Base-by-base conservation (phyloP, 2,329 filamentous ascomycete genomes). In the Hypoxylon sp. region DNA sequence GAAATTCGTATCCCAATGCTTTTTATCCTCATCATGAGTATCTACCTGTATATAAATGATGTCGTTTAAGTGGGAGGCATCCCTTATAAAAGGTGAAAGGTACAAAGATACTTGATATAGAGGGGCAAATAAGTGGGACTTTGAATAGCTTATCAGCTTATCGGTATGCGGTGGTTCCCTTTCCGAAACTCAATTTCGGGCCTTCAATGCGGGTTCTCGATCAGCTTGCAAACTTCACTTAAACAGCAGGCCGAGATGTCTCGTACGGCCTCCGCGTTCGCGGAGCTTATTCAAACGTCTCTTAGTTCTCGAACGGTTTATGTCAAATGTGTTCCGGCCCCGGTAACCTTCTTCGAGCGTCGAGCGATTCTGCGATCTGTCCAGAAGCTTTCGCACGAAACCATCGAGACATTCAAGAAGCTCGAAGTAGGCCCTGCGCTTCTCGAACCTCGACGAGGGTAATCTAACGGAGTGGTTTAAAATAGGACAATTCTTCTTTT, bases 301-400 rank as follows among this genome's bases (percentile, higher is more conserved):
- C 62, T 76, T 33, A 67, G 59, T 42, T 71, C 74, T 7, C 73
- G 75, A n/a, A 73, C 75, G 6, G 57, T 88, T 30, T 83, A 83
- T 62, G 70, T 88, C 65, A 80, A 79, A 36, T 85, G 87, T 18
- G 74, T 76, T n/a, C 86, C 86, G 12, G 71, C 80, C 11, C 86
- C 86, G 9, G 71, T 77, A n/a, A 83, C 68, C 48, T 82, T 88
- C 68, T 79, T 80, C 28, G 85, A 88, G 75, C 83, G 86, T 5
- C 83, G 85, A 22, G 84, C 85, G 6, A 79, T 88, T 18, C 76
- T 88, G 32, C 81, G 82, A 44, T 79, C 82, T 26, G 77, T 88
- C 20, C 81, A 86, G 58, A 69, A 60, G 26, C 26, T 64, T 14
- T 66, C 72, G 40, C 55, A 64, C 26, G 64, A 72, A 45, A 75